phyloP scores from a whole-genome alignment of 805 yeast genomes.

The Kazachstania kunashirensis region DNA sequence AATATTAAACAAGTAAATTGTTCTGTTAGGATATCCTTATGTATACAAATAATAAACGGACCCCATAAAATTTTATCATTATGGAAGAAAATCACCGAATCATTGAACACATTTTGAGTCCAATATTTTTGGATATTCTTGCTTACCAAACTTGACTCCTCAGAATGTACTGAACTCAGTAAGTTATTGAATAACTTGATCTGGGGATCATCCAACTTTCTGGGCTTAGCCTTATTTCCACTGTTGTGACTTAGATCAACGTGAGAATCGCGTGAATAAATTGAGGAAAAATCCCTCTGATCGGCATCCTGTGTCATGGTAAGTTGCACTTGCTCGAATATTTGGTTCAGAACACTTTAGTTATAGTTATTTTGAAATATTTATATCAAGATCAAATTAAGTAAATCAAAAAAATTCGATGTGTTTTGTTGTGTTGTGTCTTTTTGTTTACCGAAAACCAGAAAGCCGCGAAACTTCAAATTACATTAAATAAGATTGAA shows the following conservation, averaged over 20 bases:
- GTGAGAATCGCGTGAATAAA: slow-evolving; percentile 8
- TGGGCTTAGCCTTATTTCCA: too few relatives aligned
- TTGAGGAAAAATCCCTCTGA: slow-evolving; percentile 11
- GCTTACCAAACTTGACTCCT: slow-evolving; percentile 3
- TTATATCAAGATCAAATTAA: too few relatives aligned
- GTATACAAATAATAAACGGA: slow-evolving; percentile 18
- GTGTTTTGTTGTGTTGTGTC: too few relatives aligned
- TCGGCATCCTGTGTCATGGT: too few relatives aligned
- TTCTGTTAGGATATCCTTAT: slow-evolving; percentile 22
- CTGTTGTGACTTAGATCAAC: too few relatives aligned
- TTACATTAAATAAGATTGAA: too few relatives aligned
- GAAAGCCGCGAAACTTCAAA: too few relatives aligned
- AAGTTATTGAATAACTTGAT: slow-evolving; percentile 10
- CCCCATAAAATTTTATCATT: slow-evolving; percentile 26
- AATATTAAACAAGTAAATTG: slow-evolving; percentile 46
- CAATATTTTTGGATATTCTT: slow-evolving; percentile 11
- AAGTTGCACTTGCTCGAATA: too few relatives aligned
- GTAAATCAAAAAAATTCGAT: too few relatives aligned
- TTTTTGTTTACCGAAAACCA: too few relatives aligned
- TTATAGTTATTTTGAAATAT: too few relatives aligned
- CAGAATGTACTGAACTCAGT: slow-evolving; percentile 3
- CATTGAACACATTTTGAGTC: slow-evolving; percentile 14
- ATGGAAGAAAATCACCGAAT: slow-evolving; percentile 19
- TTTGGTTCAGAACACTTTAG: too few relatives aligned
- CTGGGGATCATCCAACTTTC: not conserved